Evolutionary conservation across 805 yeast genomes (phyloP).

Genomic region (Starmerella vaccinii): DNA sequence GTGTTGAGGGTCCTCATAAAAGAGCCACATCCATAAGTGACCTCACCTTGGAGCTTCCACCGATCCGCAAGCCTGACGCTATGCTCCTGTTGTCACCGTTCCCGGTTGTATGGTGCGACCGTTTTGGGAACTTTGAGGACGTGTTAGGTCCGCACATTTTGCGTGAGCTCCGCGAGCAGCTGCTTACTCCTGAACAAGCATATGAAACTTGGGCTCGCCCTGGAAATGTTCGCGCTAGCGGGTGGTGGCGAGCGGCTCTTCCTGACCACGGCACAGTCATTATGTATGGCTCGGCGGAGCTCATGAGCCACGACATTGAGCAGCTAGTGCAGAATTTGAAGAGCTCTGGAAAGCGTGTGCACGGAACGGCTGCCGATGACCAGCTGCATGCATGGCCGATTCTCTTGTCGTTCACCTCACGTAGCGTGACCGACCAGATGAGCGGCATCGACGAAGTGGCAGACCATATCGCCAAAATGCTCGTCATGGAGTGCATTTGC

Average conservation of each 20-base stretch:
- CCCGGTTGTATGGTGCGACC: slow-evolving; percentile 18
- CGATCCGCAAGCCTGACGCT: slow-evolving; percentile 28
- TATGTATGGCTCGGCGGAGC: slow-evolving; percentile 39
- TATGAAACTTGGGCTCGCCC: slow-evolving; percentile 16
- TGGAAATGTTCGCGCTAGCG: slow-evolving; percentile 23
- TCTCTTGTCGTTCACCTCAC: slow-evolving; percentile 35
- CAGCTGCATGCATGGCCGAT: slow-evolving; percentile 45
- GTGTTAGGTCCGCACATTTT: slow-evolving; percentile 9
- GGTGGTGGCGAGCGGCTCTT: slow-evolving; percentile 36
- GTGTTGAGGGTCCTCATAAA: neutral
- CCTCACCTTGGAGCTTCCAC: neutral
- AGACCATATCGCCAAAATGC: slow-evolving; percentile 37
- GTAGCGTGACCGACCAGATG: slow-evolving; percentile 37
- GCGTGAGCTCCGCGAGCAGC: slow-evolving; percentile 2
- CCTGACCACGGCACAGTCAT: slow-evolving; percentile 37
- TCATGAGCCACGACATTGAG: slow-evolving; percentile 33
- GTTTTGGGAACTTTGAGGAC: slow-evolving; percentile 15
- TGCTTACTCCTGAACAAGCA: slow-evolving; percentile 6
- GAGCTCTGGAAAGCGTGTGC: slow-evolving; percentile 27
- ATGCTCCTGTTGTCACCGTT: slow-evolving; percentile 32
- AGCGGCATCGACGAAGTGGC: slow-evolving; percentile 35
- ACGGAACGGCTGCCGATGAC: slow-evolving; percentile 30
- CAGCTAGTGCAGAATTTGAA: slow-evolving; percentile 28
- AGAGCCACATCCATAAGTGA: neutral
- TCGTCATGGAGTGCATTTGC: slow-evolving; percentile 34